phyloP scores from a whole-genome alignment of 495 filamentous ascomycete species.

The Penicillium simplicissimum region DNA sequence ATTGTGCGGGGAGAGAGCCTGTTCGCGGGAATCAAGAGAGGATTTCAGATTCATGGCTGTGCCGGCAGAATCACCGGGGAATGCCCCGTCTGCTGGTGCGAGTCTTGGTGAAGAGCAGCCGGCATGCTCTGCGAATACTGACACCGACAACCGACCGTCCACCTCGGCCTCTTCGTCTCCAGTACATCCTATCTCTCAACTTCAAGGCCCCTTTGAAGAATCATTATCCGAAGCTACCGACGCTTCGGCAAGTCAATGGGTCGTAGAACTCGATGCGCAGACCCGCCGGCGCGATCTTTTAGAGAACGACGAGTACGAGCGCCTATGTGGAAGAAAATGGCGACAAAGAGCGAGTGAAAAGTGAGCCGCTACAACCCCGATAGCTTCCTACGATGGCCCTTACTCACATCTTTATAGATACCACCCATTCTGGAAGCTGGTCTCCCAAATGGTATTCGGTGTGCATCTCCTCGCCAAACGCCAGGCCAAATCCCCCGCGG shows the following conservation, averaged over 20 bases:
- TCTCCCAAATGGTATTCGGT: slow-evolving; percentile 91
- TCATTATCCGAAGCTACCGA: slow-evolving; percentile 74
- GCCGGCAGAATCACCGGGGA: background rate
- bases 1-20: background rate
- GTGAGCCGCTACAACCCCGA: slow-evolving; percentile 17
- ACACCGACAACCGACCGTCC: background rate
- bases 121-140: background rate
- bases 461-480: slow-evolving; percentile 83
- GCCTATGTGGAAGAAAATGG: slow-evolving; percentile 72
- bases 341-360: slow-evolving; percentile 63
- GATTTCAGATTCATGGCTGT: background rate
- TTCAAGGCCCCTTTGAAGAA: slow-evolving; percentile 93
- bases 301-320: slow-evolving; percentile 62
- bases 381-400: background rate
- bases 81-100: slow-evolving; percentile 6
- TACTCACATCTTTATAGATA: slow-evolving; percentile 40
- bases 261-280: slow-evolving; percentile 62
- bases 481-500: slow-evolving; percentile 81
- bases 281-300: slow-evolving; percentile 68
- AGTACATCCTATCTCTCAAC: slow-evolving; percentile 65
- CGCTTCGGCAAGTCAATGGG: slow-evolving; percentile 45
- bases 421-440: slow-evolving; percentile 87
- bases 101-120: slow-evolving; percentile 10
- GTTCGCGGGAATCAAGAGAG: background rate
- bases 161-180: background rate